Base-by-base conservation (phyloP, 2,329 filamentous ascomycete species). In the Cladosporium sp. region DNA sequence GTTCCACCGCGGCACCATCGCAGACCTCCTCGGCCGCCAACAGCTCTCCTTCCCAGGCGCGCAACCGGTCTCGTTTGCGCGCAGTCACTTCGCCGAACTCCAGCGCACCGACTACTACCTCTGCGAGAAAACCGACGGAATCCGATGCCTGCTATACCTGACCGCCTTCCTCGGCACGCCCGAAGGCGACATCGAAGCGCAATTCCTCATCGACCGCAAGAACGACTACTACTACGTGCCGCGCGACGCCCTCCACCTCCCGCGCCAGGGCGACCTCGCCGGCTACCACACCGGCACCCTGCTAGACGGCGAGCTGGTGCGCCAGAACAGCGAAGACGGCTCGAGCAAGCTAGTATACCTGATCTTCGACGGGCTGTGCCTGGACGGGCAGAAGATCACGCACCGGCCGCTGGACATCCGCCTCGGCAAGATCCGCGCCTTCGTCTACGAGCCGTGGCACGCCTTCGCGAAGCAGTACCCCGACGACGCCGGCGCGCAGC, bases 71-170 rank as follows among this genome's bases (percentile, higher is more conserved):
- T 95, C 89, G 65, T 98, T 98, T 68, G 79, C 87, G 51, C 79
- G 86, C 54, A 78, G 82, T 62, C 93, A 98, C 70, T 72, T 97
- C 9, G 74, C 83, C n/a, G 90, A 95, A 72, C 79, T 98, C 34
- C 83, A 85, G 56, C 78, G 79, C 54, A 78, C 87, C 66, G 93
- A 97, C 71, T 98, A 97, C 75, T 98, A 91, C 68, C 87, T 98
- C 59, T 96, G 92, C 76, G 93, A 98, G 72, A 98, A 98, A 75
- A 95, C 92, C 1, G 93, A 98, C 67, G 93, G 93, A 51, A 89
- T 97, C 58, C 84, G 93, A 58, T 96, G 95, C 69, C 81, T 98
- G n/a, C 81, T 98, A 59, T 97, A 95, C 75, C 83, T 93, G 59
- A 89, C 88, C 46, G 74, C 76, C 19, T 78, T 83, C 40, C 68